Conservation (phyloP, 2,329 filamentous ascomycete species). For the Scedosporium dehoogii region DNA sequence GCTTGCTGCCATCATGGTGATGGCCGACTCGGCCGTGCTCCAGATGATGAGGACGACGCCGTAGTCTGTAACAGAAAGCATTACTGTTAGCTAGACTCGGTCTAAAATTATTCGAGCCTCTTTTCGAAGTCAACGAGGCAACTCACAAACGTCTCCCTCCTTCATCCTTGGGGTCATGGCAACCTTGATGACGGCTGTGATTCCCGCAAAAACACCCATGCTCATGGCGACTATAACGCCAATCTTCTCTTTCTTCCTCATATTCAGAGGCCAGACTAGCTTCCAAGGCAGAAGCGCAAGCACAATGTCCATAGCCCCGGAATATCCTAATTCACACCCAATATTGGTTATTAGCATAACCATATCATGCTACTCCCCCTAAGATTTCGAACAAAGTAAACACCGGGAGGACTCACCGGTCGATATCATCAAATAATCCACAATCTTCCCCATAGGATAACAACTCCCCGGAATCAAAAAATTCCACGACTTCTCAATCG, state of each 20-base stretch:
- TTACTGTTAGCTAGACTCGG: neutral
- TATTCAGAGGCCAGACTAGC: constrained; percentile 16
- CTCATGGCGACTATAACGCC: constrained; percentile 17
- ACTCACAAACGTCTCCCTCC: constrained; percentile 6
- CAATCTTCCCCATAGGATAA: constrained; percentile 9
- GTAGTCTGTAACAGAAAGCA: neutral
- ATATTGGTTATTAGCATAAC: neutral
- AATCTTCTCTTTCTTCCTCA: constrained; percentile 18
- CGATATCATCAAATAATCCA: constrained; percentile 6
- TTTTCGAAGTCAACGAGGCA: neutral
- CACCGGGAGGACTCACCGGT: constrained; percentile 3
- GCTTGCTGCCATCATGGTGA: constrained; percentile 13
- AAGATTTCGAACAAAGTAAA: constrained; percentile 8
- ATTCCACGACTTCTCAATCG: constrained; percentile 16
- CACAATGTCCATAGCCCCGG: constrained; percentile 12
- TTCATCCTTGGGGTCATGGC: constrained; percentile 7
- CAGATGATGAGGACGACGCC: constrained; percentile 10
- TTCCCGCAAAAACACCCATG: constrained; percentile 15
- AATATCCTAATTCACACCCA: constrained; percentile 8
- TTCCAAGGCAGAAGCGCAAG: constrained; percentile 16
- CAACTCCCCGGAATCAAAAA: constrained; percentile 13
- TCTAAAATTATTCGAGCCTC: neutral
- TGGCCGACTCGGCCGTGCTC: constrained; percentile 9
- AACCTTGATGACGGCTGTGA: constrained; percentile 12
- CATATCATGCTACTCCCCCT: neutral